Base-by-base conservation (phyloP, 129 eudicot species). In the Silybum marianum region DNA sequence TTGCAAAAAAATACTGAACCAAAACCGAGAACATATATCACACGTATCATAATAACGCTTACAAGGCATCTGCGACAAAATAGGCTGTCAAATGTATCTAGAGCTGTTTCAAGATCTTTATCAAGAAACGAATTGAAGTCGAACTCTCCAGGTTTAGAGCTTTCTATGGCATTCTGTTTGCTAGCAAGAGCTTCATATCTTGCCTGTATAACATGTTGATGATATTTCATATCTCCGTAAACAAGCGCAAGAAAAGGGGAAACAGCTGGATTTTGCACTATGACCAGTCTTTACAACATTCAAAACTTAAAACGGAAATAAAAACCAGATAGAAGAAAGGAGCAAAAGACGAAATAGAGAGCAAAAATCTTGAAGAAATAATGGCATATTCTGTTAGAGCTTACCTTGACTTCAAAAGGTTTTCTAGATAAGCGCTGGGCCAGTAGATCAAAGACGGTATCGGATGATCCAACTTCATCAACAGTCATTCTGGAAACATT, bases 11-110 rank as follows among this genome's bases (percentile, higher is more conserved):
- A 58, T 40, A 75, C 74, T 38, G 73, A 63, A 77, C 22, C 39
- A 58, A 75, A 82, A 69, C 54, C 30, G 82, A 71, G 30, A 72
- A 80, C 28, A 40, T 12, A 80, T 32, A 32, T 32, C 36, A 78
- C 16, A 34, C 34, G 69, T 40, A 22, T 30, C n/a, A 62, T n/a
- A 78, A 74, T 30, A 18, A 76, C 25, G 68, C 87, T 85, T 86
- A 92, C 98, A 80, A 87, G 85, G 86, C 98, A 94, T 83, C 98
- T 92, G 48, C 98, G 98, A 67, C 98, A 94, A 82, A 90, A 92
- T 68, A 94, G 86, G 72, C 86, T 92, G 87, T 92, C 96, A 73
- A 90, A 90, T 25, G 98, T 89, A 87, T 94, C 98, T 80, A 89
- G 82, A 83, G 97, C 98, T 80, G 90, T 87, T 44, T 90, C 97